Evolutionary conservation across 1,284 basidiomycete species (phyloP), one percentile per base, ranked within the genome.

Genomic region (Leucoagaricus sp.): DNA sequence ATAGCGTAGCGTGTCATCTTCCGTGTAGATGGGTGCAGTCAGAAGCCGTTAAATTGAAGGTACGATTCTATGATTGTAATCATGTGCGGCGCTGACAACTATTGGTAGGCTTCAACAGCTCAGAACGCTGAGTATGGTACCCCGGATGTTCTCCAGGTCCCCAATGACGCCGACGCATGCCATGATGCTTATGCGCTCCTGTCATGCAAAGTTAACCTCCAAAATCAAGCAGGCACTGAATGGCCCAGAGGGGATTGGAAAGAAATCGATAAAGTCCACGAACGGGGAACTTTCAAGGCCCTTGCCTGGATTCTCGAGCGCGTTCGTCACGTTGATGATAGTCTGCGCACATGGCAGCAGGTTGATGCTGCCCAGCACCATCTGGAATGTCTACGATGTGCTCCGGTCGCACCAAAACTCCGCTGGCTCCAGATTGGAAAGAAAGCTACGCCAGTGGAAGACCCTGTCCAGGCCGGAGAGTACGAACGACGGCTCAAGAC

Each of bases 401-500:
- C 94, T 0, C 95, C 95, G 0, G 75, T 74, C 2, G 73, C 89
- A 4, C 95, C 95, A 0, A 76, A 79, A 19, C 76, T 96, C 46
- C 81, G 85, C 49, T 97, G 94, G 94, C 74, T 78, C 13, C 80
- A 80, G 61, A 72, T 64, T 0, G 77, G 82, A 46, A 83, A 83
- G 64, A 85, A 87, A 63, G 78, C 86, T 15, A 70, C 80, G 21
- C 86, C 93, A 0, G 77, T 93, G 31, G 94, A 97, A 68, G 91
- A 96, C 66, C 82, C 89, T 12, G 77, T 85, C 15, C 84, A 96
- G 67, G 94, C 93, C 29, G 93, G 92, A 2, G 82, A 87, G 64
- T 95, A 93, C 66, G 93, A 96, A 67, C 85, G 94, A 60, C 85
- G 91, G 23, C 78, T 98, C 57, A 98, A 98, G 74, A 80, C 84